phyloP scores from a whole-genome alignment of 805 yeast species.

The Barnettozyma salicaria region DNA sequence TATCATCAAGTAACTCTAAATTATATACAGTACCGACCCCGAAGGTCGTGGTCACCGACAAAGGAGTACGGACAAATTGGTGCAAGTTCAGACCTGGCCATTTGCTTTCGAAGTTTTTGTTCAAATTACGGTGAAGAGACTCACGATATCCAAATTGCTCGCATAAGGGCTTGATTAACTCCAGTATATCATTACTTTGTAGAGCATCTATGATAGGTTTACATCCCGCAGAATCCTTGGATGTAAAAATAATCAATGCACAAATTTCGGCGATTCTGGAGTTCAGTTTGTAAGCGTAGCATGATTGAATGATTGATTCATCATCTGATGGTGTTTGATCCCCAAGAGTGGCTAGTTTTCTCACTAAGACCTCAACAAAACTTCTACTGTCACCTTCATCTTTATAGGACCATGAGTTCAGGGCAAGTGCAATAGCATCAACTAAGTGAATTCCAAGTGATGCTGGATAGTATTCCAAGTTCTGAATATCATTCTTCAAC shows the following conservation, averaged over 20 bases:
- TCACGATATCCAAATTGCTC: constrained; percentile 42
- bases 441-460: constrained; percentile 60
- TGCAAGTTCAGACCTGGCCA: constrained; percentile 43
- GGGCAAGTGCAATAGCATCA: constrained; percentile 68
- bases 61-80: constrained; percentile 46
- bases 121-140: constrained; percentile 40
- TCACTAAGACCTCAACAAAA: constrained; percentile 30
- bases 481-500: constrained; percentile 48
- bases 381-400: constrained; percentile 38
- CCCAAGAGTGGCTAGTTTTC: constrained; percentile 25
- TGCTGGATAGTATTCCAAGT: constrained; percentile 50
- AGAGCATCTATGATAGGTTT: constrained; percentile 39
- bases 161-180: constrained; percentile 32
- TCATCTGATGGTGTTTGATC: constrained; percentile 9
- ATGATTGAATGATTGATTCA: constrained; percentile 30
- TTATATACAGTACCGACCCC: constrained; percentile 54
- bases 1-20: constrained; percentile 53
- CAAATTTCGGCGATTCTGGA: constrained; percentile 71
- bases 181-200: constrained; percentile 31
- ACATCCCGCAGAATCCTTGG: constrained; percentile 37
- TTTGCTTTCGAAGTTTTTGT: constrained; percentile 38
- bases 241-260: constrained; percentile 63
- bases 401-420: constrained; percentile 71
- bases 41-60: constrained; percentile 40
- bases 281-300: constrained; percentile 51